A percentile compares a stretch with the other conserved stretches of the same genome.
These are phyloP conservation scores for Trypanosoma theileri DNA, from an alignment of 208 protist species.

Conservation along the genomic window DNA sequence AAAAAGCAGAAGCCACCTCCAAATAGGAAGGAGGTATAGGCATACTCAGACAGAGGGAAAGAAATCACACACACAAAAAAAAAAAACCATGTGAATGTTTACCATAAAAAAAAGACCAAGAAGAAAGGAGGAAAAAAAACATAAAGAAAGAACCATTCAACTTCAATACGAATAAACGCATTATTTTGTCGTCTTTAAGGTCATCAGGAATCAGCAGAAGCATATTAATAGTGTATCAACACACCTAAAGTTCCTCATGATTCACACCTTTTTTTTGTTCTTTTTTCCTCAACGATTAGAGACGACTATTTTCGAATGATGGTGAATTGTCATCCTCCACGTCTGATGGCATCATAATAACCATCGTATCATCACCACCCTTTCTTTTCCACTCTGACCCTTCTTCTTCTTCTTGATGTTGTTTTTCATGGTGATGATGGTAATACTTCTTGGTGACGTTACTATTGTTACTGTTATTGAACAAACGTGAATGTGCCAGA, in stretches of 20 bases:
- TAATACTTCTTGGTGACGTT: not conserved
- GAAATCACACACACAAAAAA: conserved; percentile 3
- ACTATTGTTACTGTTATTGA: conserved; percentile 8
- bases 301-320: conserved; percentile 22
- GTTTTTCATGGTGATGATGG: not conserved
- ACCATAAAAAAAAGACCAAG: conserved; percentile 17
- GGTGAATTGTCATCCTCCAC: conserved; percentile 26
- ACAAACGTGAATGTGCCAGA: conserved; percentile 19
- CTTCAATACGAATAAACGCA: too few species aligned
- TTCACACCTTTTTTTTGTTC: too few species aligned
- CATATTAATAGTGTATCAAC: not conserved
- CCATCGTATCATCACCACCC: not conserved
- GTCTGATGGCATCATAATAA: conserved; percentile 24
- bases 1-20: conserved; percentile 10
- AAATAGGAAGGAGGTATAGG: not conserved
- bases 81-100: conserved; percentile 6
- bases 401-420: not conserved
- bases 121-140: conserved; percentile 8
- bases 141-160: conserved; percentile 9
- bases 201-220: too few species aligned
- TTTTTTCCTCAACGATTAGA: conserved; percentile 4
- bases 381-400: not conserved
- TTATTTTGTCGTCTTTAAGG: too few species aligned
- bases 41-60: not conserved
- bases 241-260: too few species aligned